These are phyloP conservation scores for Lactarius quietus DNA, from an alignment of 768 basidiomycete species.

Conservation along the genomic window DNA sequence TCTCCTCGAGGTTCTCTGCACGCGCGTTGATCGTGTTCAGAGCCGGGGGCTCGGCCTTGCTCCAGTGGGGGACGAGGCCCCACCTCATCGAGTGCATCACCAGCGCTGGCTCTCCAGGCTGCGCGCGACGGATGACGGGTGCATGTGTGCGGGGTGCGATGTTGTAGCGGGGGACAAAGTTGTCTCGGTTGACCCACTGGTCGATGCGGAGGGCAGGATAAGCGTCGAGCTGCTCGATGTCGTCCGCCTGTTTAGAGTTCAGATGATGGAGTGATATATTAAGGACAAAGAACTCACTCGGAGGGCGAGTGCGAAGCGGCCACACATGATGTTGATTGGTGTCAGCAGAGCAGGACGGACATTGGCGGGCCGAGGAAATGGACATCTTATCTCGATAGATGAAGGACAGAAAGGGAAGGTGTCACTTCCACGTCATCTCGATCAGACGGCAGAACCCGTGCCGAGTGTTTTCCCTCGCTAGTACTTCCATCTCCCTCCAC, in stretches of 20 bases:
- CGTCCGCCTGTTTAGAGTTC: constrained; percentile 9
- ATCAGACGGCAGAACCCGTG: too few species aligned
- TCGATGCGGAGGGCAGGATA: constrained; percentile 41
- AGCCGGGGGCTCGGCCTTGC: constrained; percentile 65
- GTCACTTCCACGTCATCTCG: too few species aligned
- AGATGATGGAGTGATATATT: constrained; percentile 2
- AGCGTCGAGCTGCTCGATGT: constrained; percentile 41
- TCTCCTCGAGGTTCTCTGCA: constrained; percentile 70
- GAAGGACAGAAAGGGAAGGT: constrained; percentile 3
- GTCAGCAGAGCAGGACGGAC: too few species aligned
- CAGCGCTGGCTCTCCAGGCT: constrained; percentile 31
- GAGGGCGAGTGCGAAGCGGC: constrained; percentile 55
- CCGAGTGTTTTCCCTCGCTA: too few species aligned
- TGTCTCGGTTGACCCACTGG: constrained; percentile 59
- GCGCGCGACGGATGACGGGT: constrained; percentile 59
- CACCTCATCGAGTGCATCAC: constrained; percentile 84
- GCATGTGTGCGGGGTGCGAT: constrained; percentile 78
- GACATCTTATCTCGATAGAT: too few species aligned
- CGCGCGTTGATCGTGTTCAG: constrained; percentile 90
- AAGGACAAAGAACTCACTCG: constrained; percentile 36
- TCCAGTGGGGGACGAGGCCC: constrained; percentile 87
- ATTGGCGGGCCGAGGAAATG: neutral
- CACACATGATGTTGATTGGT: constrained; percentile 63
- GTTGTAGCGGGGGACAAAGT: constrained; percentile 67
- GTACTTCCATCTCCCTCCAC: neutral